Evolutionary conservation across 495 filamentous ascomycete genomes (phyloP), one percentile per base, ranked within the genome.

Genomic region (Mycothermus thermophilus): DNA sequence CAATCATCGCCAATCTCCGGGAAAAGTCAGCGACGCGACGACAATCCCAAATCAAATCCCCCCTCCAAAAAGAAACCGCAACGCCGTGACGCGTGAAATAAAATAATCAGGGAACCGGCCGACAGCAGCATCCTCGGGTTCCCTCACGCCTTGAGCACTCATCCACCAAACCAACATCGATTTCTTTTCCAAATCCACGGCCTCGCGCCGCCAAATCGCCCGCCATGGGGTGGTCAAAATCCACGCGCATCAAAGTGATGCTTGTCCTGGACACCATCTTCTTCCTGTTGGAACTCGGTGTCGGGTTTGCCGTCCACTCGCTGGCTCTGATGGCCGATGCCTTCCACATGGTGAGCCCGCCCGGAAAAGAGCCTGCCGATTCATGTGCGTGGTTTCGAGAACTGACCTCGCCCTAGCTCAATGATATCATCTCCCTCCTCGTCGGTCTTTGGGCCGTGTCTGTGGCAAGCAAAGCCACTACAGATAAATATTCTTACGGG

Each of bases 361-460:
- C 9, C 34, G 40, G 27, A 25, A n/a, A n/a, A n/a, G n/a, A n/a
- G n/a, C n/a, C n/a, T n/a, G n/a, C n/a, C n/a, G n/a, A n/a, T n/a
- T n/a, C n/a, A n/a, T n/a, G n/a, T n/a, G n/a, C n/a, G n/a, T n/a
- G n/a, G n/a, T n/a, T n/a, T n/a, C n/a, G n/a, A n/a, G n/a, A n/a
- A n/a, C n/a, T n/a, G n/a, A n/a, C n/a, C n/a, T n/a, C n/a, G n/a
- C n/a, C 18, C 9, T 34, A 83, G 80, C 66, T 97, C 16, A 97
- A 97, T 57, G 90, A 97, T 75, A 85, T 97, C 38, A 72, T 97
- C 27, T 97, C 90, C 0, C 62, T 97, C 9, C 71, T 76, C 30
- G 90, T 97, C 34, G 90, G 90, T 29, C 54, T 95, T 20, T 97
- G 92, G 92, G 90, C 90, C 1, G 88, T 96, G 13, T 84, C 80